Base-by-base conservation (phyloP, 805 yeast genomes). In the Kodamaea neixiangensis region DNA sequence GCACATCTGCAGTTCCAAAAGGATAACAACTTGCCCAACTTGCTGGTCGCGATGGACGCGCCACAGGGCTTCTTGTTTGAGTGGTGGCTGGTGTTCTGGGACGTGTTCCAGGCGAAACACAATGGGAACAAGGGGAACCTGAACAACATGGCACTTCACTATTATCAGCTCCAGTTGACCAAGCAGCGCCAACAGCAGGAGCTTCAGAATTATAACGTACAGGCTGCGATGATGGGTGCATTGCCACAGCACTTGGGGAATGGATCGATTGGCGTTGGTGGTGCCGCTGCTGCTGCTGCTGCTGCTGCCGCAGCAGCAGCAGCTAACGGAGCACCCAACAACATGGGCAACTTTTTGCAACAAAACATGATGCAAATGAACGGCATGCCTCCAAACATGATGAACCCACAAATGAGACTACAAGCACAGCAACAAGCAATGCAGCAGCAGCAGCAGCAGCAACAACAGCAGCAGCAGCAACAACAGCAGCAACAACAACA, bases 41-140 rank as follows among this genome's bases (percentile, higher is more conserved):
- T 82, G 33, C 69, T 73, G 18, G 76, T 85, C 61, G 73, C 83
- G 9, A 80, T 87, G 78, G 94, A 90, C 62, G 86, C 96, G 1
- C 94, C 96, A 0, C 89, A 86, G 59, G 94, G 97, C 5, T 91
- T 89, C 61, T 70, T 91, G 19, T 85, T 82, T 61, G 97, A 92
- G 66, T 91, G 97, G 97, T 91, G 97, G 97, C 90, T 84, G 73
- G 83, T 92, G 14, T 92, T 91, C 65, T 92, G 97, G 97, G 97
- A 91, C 64, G 85, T 90, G 22, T 89, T 86, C 68, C 87, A 87
- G 61, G 96, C 96, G 2, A 78, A 90, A 58, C 51, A 48, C 15
- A 83, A 89, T 39, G 46, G 47, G 3, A 34, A 42, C 48, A 47
- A 45, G 38, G 86, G 82, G 13, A 82, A 85, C 11, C 80, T 87